Conservation (phyloP, 345 rosid species). For the Garcia nutans region DNA sequence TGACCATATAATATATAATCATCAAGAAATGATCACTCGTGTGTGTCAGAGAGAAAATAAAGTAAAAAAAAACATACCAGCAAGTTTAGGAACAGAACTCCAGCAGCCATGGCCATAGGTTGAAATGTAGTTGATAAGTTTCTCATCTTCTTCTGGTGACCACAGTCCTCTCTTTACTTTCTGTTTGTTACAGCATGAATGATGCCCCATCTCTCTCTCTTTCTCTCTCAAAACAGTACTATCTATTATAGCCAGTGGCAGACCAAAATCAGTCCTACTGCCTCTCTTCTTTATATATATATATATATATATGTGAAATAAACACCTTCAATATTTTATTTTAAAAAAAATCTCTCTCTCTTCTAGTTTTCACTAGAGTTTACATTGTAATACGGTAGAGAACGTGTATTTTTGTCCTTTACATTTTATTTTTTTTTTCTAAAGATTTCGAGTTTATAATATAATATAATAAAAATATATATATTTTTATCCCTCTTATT, state of each 20-base stretch:
- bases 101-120: slow-evolving; percentile 97
- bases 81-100: slow-evolving; percentile 96
- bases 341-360: background rate
- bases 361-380: too few species aligned
- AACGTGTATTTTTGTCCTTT: too few species aligned
- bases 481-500: too few species aligned
- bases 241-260: slow-evolving; percentile 21
- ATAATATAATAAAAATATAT: too few species aligned
- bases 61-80: slow-evolving; percentile 43
- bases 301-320: slow-evolving; percentile 22
- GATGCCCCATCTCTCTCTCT: slow-evolving; percentile 69
- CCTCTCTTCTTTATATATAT: background rate
- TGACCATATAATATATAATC: background rate
- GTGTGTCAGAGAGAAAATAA: background rate
- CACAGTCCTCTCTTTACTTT: slow-evolving; percentile 97
- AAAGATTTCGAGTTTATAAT: too few species aligned
- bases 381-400: too few species aligned
- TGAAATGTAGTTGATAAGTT: slow-evolving; percentile 83
- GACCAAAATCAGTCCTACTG: slow-evolving; percentile 32
- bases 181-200: slow-evolving; percentile 98
- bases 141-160: slow-evolving; percentile 99
- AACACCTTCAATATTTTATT: background rate
- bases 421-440: too few species aligned
- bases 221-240: background rate
- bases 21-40: background rate